Evolutionary conservation across 2,329 filamentous ascomycete species (phyloP).

Genomic region (Aspergillus niger): DNA sequence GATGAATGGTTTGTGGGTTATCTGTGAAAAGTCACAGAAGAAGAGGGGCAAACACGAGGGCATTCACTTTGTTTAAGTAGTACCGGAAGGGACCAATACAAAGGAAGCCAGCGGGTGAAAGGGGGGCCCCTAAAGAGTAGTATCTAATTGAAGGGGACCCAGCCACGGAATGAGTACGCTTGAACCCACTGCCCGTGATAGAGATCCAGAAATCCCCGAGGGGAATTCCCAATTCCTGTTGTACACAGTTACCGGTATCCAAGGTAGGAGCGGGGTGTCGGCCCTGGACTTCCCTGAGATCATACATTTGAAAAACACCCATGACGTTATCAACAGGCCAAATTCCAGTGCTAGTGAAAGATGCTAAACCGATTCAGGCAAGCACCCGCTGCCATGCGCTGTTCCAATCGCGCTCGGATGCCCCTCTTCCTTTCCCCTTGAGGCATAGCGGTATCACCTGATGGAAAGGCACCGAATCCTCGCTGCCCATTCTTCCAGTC

Average conservation of each 20-base stretch:
- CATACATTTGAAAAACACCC: slow-evolving; percentile 10
- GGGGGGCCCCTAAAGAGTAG: neutral
- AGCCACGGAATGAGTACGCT: neutral
- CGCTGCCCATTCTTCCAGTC: neutral
- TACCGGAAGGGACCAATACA: neutral
- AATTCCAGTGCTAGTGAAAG: slow-evolving; percentile 5
- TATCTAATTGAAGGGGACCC: neutral
- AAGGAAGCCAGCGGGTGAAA: neutral
- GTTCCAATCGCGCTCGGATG: slow-evolving; percentile 11
- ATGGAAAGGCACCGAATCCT: slow-evolving; percentile 16
- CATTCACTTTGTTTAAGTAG: slow-evolving; percentile 7
- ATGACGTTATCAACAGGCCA: slow-evolving; percentile 22
- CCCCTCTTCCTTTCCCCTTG: slow-evolving; percentile 7
- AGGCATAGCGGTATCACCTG: slow-evolving; percentile 4
- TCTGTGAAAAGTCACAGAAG: neutral
- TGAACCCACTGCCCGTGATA: neutral
- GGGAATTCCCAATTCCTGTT: neutral
- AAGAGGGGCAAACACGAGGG: neutral
- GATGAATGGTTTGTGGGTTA: neutral
- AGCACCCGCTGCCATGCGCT: slow-evolving; percentile 15
- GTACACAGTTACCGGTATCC: neutral
- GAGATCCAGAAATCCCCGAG: neutral
- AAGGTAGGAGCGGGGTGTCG: slow-evolving; percentile 4
- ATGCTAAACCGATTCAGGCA: slow-evolving; percentile 15
- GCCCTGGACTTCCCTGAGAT: slow-evolving; percentile 16